A percentile compares a stretch with the other conserved stretches of the same genome.
Conservation (phyloP, 2,329 filamentous ascomycete genomes). For the Colletotrichum spaethianum region DNA sequence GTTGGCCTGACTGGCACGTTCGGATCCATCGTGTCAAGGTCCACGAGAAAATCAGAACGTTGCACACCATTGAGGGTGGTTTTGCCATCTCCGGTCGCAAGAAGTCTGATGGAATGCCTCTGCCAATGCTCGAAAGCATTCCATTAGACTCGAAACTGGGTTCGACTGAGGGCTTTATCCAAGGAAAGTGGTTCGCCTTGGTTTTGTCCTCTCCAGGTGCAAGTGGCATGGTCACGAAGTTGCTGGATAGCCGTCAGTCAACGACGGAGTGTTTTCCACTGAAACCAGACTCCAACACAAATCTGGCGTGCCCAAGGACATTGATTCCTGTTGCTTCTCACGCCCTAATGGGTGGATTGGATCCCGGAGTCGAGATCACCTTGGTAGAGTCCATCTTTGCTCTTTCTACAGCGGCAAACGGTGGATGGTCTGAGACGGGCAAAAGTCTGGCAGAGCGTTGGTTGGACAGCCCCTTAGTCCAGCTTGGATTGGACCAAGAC, state of each 20-base stretch:
- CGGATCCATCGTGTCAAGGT: conserved; percentile 45
- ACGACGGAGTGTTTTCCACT: conserved; percentile 29
- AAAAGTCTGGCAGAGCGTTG: conserved; percentile 10
- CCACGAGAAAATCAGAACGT: not conserved
- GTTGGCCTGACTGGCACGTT: conserved; percentile 54
- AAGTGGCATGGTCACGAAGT: not conserved
- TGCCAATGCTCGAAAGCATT: not conserved
- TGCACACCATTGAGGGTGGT: conserved; percentile 44
- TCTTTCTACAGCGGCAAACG: conserved; percentile 17
- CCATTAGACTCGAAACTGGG: not conserved
- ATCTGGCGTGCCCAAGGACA: conserved; percentile 44
- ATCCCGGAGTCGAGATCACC: not conserved
- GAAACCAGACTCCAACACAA: conserved; percentile 48
- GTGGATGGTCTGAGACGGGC: not conserved
- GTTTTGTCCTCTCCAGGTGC: conserved; percentile 27
- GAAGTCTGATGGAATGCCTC: conserved; percentile 11
- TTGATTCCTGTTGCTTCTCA: conserved; percentile 41
- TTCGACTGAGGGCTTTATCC: conserved; percentile 21
- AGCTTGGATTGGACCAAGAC: not conserved
- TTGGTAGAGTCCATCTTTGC: conserved; percentile 37
- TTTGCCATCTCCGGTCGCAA: conserved; percentile 43
- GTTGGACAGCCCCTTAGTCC: conserved; percentile 16
- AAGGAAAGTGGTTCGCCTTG: not conserved
- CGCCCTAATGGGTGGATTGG: not conserved
- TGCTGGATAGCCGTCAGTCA: no score